A percentile compares a stretch with the other conserved stretches of the same genome.
phyloP scores from a whole-genome alignment of 176 grass and related monocot species.

The Zea luxurians region DNA sequence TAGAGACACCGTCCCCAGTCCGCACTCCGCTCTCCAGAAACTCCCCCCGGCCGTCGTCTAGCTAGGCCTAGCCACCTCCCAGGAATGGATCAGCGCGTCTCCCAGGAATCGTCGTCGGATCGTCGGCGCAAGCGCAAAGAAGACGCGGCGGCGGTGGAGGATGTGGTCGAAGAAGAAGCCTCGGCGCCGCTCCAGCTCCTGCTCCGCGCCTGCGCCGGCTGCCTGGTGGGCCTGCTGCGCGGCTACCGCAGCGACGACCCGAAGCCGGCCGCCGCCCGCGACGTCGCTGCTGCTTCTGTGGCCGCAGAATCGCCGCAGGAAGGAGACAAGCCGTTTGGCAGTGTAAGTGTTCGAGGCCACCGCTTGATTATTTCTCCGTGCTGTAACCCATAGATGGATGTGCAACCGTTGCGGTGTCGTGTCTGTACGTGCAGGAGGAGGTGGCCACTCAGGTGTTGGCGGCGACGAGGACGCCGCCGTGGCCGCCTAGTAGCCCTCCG shows the following conservation, averaged over 20 bases:
- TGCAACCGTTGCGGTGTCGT: background rate
- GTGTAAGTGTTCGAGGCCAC: conserved; percentile 33
- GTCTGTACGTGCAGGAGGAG: background rate
- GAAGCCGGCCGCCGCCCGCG: background rate
- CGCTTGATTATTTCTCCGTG: background rate
- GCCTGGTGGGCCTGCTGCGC: conserved; percentile 14
- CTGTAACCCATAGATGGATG: background rate
- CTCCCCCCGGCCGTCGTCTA: too few species aligned
- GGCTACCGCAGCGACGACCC: background rate
- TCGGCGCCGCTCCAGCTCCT: conserved; percentile 9
- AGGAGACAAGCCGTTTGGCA: background rate
- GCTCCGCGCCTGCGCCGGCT: conserved; percentile 33
- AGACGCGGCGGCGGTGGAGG: background rate
- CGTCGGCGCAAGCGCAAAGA: too few species aligned
- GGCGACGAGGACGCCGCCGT: background rate
- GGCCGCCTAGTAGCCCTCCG: background rate
- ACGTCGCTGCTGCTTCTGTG: background rate
- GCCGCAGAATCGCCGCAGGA: background rate
- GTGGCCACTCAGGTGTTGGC: background rate
- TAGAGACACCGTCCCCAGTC: too few species aligned
- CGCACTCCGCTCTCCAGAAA: too few species aligned
- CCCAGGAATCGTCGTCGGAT: too few species aligned
- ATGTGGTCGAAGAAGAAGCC: background rate
- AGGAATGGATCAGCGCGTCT: too few species aligned
- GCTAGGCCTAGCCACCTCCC: too few species aligned